phyloP scores from a whole-genome alignment of 2,329 filamentous ascomycete genomes.

The Waltergamsia citrina region DNA sequence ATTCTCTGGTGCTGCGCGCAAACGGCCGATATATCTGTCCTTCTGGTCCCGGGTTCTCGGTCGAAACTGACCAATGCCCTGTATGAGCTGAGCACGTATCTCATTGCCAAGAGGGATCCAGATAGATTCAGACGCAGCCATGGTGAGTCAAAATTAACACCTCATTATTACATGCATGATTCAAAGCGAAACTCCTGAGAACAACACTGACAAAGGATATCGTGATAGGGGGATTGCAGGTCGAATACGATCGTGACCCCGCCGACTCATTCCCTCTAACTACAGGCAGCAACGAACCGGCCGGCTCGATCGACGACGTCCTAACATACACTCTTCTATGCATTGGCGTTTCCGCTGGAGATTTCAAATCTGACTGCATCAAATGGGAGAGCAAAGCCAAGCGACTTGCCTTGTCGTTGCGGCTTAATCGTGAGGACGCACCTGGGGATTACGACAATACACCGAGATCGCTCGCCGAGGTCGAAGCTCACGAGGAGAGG shows the following conservation, averaged over 20 bases:
- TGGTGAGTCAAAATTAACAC: no score
- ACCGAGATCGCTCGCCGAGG: constrained; percentile 10
- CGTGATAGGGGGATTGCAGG: constrained; percentile 18
- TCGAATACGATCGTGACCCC: constrained; percentile 16
- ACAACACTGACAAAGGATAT: no score
- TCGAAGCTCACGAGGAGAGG: constrained; percentile 35
- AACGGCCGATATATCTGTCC: constrained; percentile 32
- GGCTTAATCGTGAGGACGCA: constrained; percentile 28
- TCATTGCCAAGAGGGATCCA: constrained; percentile 23
- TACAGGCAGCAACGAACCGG: constrained; percentile 22
- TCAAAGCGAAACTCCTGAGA: no score
- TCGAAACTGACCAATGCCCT: constrained; percentile 25
- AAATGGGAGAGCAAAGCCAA: constrained; percentile 37
- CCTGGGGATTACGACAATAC: constrained; percentile 8
- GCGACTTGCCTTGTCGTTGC: constrained; percentile 24
- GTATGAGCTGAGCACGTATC: constrained; percentile 23
- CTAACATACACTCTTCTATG: constrained; percentile 33
- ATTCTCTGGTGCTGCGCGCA: constrained; percentile 39
- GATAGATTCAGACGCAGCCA: constrained; percentile 26
- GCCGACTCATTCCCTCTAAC: constrained; percentile 17
- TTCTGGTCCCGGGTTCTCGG: constrained; percentile 29
- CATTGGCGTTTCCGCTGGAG: constrained; percentile 34
- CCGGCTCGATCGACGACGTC: constrained; percentile 28
- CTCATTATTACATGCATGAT: no score
- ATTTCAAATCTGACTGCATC: constrained; percentile 37